Evolutionary conservation across 2,329 filamentous ascomycete genomes (phyloP), one percentile per base, ranked within the genome.

Genomic region (Proliferodiscus dingleyae): DNA sequence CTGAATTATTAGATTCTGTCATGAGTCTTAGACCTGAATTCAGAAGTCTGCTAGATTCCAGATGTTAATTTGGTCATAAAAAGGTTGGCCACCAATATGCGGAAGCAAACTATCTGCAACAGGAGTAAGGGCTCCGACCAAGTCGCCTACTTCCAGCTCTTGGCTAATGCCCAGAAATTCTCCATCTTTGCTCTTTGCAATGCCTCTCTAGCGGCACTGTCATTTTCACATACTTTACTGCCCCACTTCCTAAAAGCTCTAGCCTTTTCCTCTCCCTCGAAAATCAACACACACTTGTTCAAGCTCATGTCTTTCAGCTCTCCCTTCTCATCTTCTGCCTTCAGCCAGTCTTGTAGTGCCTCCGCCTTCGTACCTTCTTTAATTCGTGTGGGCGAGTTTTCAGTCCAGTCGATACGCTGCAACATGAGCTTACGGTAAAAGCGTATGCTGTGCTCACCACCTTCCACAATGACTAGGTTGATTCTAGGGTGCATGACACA

Each of bases 391-490:
- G 82, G 81, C 0, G 80, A 77, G 57, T 95, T 95, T 63, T 97
- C 90, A 2, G 85, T 86, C 93, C 94, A 98, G 65, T 95, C 85
- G 61, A 97, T 89, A 38, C 93, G 89, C 57, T 91, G 84, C 34
- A 94, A 73, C 87, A 98, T 90, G 23, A 98, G 75, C 65, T 95
- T 96, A 65, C 86, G 89, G 72, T 91, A 97, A 52, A 84, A 83
- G 42, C 80, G 81, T 63, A 93, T 85, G 48, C 85, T 86, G 69
- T 93, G 84, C 49, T 82, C 74, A 30, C 93, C 93, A 26, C 91
- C 93, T 65, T 98, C 94, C 1, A 95, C 89, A 52, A 98, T 81
- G 13, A 98, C 81, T 3, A 98, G 70, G 62, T 86, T 94, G 67
- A 95, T 84, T 53, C 83, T 85, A 1, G 93, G 93, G 61, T 96